Conservation (phyloP, 345 rosid genomes). For the Pugionium cornutum region DNA sequence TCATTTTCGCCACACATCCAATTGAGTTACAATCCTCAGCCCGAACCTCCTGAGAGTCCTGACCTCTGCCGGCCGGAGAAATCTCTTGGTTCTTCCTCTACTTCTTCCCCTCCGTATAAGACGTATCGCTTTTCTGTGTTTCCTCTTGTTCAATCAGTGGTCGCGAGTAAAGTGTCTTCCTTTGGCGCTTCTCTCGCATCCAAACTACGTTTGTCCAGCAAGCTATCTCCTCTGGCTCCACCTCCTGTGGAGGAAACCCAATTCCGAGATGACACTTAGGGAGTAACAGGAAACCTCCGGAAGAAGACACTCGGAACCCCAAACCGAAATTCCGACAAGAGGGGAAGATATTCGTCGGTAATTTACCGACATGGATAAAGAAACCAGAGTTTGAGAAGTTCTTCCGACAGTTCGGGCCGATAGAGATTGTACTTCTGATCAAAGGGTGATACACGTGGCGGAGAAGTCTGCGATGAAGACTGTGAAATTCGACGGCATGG, state of each 20-base stretch:
- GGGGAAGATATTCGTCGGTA: constrained; percentile 88
- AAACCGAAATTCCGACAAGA: constrained; percentile 54
- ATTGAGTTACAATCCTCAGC: constrained; percentile 26
- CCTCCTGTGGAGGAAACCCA: constrained; percentile 33
- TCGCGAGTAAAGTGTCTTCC: constrained; percentile 22
- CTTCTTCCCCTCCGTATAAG: constrained; percentile 34
- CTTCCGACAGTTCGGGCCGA: constrained; percentile 88
- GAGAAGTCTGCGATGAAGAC: constrained; percentile 75
- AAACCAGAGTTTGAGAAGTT: constrained; percentile 67
- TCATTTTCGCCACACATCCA: too few relatives aligned
- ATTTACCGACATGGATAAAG: constrained; percentile 83
- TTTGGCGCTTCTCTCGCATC: constrained; percentile 50
- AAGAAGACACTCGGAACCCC: background rate
- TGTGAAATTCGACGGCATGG: constrained; percentile 85
- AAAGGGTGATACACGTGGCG: constrained; percentile 65
- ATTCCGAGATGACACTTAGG: background rate
- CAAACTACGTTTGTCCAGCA: constrained; percentile 78
- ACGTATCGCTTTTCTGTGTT: constrained; percentile 37
- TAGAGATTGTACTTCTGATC: constrained; percentile 64
- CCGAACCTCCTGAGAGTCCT: constrained; percentile 38
- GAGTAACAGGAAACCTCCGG: constrained; percentile 18
- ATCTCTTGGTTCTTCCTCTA: constrained; percentile 36
- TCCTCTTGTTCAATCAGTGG: constrained; percentile 26
- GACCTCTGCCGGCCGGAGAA: constrained; percentile 61
- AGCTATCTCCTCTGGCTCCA: constrained; percentile 52